Base-by-base conservation (phyloP, 208 protist species). In the Acanthamoeba triangularis region DNA sequence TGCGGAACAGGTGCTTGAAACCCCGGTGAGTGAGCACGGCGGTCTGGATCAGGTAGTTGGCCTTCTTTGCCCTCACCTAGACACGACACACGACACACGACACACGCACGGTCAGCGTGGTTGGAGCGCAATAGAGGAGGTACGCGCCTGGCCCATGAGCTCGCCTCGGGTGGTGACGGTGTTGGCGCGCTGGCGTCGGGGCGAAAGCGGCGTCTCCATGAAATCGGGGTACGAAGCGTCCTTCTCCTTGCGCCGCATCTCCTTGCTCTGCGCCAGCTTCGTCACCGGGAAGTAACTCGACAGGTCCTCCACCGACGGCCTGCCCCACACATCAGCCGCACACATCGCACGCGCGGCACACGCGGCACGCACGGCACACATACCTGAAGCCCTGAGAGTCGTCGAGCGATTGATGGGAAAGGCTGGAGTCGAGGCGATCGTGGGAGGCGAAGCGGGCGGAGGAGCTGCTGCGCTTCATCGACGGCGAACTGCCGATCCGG, bases 161-260 rank as follows among this genome's bases (percentile, higher is more conserved):
- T 85, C 76, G 25, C 76, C 30, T 18, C 76, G 76, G 10, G 76
- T 59, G 37, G 44, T 59, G 47, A 85, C 76, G 41, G 76, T 85
- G 47, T 85, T 85, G 37, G 76, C 16, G 76, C 76, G 76, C 76
- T 85, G 76, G 18, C 76, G 76, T 33, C 76, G 76, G 13, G 76
- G 76, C 23, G 76, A 85, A n/a, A 85, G 76, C 20, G 47, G 37
- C 37, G 76, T 78, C 14, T 78, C 69, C 69, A 78, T 78, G n/a
- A 78, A 78, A 30, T 78, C 69, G 69, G 69, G 69, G 69, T 33
- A 44, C 25, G 69, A 78, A 4, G 25, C n/a, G 7, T 20, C 35
- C 16, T 78, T 78, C 28, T 85, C 76, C 47, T 56, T 56, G 25
- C 76, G 76, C 47, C 76, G 37, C 76, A 85, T 85, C 44, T 85